Conservation (phyloP, 805 yeast genomes). For the Naumovozyma castellii region DNA sequence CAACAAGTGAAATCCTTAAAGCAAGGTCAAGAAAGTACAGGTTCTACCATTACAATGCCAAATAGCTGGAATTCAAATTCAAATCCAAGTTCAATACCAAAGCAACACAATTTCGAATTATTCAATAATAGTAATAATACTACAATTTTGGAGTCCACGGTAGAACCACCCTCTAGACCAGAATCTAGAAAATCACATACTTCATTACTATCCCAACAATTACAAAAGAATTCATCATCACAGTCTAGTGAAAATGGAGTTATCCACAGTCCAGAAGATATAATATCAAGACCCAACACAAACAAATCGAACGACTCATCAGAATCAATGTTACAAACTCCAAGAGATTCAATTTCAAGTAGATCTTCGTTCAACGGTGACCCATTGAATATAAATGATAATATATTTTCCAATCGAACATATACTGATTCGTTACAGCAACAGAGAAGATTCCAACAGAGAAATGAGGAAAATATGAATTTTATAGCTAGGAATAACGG, state of each 20-base stretch:
- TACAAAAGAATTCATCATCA: constrained; percentile 16
- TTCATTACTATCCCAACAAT: constrained; percentile 29
- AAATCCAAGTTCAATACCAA: constrained; percentile 1
- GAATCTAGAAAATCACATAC: constrained; percentile 19
- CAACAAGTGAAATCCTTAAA: constrained; percentile 5
- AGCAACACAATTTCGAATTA: constrained; percentile 2
- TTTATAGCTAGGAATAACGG: background rate
- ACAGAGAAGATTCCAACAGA: background rate
- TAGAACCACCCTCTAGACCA: background rate
- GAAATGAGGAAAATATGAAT: background rate
- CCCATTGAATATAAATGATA: background rate
- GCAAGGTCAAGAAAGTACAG: constrained; percentile 4
- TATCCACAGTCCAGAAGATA: background rate
- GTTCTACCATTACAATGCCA: constrained; percentile 12
- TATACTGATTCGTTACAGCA: constrained; percentile 1
- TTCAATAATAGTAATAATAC: constrained; percentile 1
- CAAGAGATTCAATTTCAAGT: constrained; percentile 6
- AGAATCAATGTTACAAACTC: background rate
- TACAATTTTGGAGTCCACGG: background rate
- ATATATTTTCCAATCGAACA: background rate
- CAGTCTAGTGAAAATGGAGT: background rate
- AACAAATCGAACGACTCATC: constrained; percentile 1
- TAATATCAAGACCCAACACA: background rate
- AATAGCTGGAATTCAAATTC: constrained; percentile 14
- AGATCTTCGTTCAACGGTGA: constrained; percentile 4